Evolutionary conservation across 2,329 filamentous ascomycete species (phyloP).

Genomic region (Alternaria sp.): DNA sequence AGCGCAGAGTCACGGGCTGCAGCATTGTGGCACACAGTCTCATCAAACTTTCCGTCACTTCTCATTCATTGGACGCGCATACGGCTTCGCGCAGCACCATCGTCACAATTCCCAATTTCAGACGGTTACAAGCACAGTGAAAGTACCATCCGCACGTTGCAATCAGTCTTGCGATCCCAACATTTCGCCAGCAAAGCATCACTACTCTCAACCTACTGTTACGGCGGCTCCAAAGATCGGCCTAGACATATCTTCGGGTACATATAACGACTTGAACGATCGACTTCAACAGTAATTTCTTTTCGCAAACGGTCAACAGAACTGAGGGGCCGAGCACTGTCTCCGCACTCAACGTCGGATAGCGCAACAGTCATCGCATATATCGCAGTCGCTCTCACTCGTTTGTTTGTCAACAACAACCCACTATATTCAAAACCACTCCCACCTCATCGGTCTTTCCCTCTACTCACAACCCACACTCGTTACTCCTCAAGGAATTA

Average conservation of each 20-base stretch:
- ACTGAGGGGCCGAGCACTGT: slow-evolving; percentile 4
- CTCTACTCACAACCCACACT: background rate
- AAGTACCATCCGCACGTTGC: background rate
- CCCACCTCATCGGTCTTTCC: background rate
- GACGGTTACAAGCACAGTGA: slow-evolving; percentile 17
- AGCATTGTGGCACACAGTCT: slow-evolving; percentile 13
- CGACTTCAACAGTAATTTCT: background rate
- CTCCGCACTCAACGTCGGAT: background rate
- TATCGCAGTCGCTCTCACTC: slow-evolving; percentile 2
- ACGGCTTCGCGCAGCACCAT: slow-evolving; percentile 12
- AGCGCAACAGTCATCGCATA: background rate
- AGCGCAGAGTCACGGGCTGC: background rate
- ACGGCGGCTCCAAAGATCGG: background rate
- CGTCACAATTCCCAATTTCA: slow-evolving; percentile 12
- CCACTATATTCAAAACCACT: background rate
- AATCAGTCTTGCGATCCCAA: slow-evolving; percentile 3
- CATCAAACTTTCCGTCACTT: slow-evolving; percentile 6
- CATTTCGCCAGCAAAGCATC: background rate
- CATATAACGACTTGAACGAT: background rate
- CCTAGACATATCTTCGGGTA: background rate
- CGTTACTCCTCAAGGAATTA: background rate
- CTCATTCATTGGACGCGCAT: slow-evolving; percentile 13
- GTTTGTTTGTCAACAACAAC: slow-evolving; percentile 24
- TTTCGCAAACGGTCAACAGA: slow-evolving; percentile 1
- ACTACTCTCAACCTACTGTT: background rate